phyloP scores from a whole-genome alignment of 352 stramenopile genomes.

The Pythium diclinum region DNA sequence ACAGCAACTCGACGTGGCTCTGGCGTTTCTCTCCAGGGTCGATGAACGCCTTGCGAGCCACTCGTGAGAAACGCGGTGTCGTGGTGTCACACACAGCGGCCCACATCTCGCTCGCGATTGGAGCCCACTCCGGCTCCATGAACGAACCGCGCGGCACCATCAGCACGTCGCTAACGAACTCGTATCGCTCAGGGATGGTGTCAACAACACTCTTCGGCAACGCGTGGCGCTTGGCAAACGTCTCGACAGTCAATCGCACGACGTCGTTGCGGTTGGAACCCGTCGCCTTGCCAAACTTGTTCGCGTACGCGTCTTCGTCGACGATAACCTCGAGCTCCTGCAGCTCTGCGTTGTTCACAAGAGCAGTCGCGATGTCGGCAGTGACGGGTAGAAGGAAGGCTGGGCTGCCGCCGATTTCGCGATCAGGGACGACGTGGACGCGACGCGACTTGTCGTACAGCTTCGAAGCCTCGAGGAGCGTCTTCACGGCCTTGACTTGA shows the following conservation, averaged over 20 bases:
- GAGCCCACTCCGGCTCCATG: conserved; percentile 47
- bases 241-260: conserved; percentile 50
- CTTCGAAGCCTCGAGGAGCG: conserved; percentile 47
- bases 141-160: conserved; percentile 69
- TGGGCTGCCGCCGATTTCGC: conserved; percentile 18
- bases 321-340: conserved; percentile 35
- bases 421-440: conserved; percentile 43
- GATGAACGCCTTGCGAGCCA: conserved; percentile 80
- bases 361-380: conserved; percentile 31
- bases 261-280: conserved; percentile 74
- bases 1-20: conserved; percentile 73
- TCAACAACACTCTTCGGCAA: conserved; percentile 21
- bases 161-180: conserved; percentile 77
- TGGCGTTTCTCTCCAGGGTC: conserved; percentile 76
- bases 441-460: conserved; percentile 83
- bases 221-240: conserved; percentile 48
- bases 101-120: conserved; percentile 66
- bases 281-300: conserved; percentile 73
- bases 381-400: conserved; percentile 68
- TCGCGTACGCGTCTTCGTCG: conserved; percentile 63
- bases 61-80: conserved; percentile 54
- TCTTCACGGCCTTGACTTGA: conserved; percentile 80
- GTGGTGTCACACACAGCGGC: conserved; percentile 50
- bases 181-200: conserved; percentile 60
- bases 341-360: conserved; percentile 33